These are phyloP conservation scores for Alnus rubra DNA, from an alignment of 306 rosid species.

Conservation along the genomic window DNA sequence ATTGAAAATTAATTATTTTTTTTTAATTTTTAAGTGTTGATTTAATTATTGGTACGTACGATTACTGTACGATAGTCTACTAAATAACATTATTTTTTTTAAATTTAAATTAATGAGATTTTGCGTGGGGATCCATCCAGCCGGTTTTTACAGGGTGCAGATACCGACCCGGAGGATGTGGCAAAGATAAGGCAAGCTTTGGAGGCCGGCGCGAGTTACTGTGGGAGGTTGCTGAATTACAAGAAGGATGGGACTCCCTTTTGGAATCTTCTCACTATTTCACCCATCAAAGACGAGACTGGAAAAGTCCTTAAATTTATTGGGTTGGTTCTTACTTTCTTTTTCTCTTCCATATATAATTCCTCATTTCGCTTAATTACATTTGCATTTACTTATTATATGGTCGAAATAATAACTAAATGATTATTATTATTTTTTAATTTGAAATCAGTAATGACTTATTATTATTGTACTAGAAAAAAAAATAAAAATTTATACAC, in stretches of 20 bases:
- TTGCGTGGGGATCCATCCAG: constrained; percentile 34
- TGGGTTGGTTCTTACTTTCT: constrained; percentile 49
- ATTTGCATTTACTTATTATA: not conserved
- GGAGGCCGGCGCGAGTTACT: constrained; percentile 55
- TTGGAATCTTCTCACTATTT: constrained; percentile 90
- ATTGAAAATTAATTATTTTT: no score
- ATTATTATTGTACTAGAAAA: no score
- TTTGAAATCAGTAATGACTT: no score
- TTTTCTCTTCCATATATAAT: not conserved
- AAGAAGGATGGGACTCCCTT: constrained; percentile 94
- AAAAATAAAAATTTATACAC: not conserved
- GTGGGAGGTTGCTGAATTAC: constrained; percentile 88
- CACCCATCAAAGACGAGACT: constrained; percentile 82
- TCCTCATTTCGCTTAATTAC: not conserved
- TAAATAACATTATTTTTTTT: no score
- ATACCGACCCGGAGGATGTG: constrained; percentile 74
- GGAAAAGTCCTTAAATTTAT: constrained; percentile 83
- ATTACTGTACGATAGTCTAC: no score
- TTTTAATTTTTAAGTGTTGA: no score
- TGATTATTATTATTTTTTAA: no score
- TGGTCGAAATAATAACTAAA: no score
- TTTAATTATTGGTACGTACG: no score
- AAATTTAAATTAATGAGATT: not conserved
- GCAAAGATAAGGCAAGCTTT: constrained; percentile 72
- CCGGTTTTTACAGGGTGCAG: constrained; percentile 93